Conservation (phyloP, 139 green algal species). For the Chlamydomonas incerta region DNA sequence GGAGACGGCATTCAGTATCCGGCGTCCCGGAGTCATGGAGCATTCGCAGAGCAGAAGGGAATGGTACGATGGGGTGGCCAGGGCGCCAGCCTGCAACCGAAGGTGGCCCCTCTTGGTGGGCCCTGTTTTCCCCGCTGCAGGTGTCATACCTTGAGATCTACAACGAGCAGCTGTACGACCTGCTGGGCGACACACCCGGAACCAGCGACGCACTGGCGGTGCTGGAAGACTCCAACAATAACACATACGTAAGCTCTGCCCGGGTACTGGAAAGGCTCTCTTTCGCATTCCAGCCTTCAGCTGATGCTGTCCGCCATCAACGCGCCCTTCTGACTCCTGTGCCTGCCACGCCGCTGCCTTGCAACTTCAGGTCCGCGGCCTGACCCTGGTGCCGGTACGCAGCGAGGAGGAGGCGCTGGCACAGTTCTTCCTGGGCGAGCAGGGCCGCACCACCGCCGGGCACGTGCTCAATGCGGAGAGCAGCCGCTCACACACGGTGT, state of each 20-base stretch:
- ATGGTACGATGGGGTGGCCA: too few relatives aligned
- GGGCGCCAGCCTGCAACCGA: too few relatives aligned
- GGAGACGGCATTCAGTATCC: too few relatives aligned
- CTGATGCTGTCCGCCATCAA: too few relatives aligned
- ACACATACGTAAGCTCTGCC: constrained; percentile 52
- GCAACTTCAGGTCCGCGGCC: constrained; percentile 62
- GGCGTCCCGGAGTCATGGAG: too few relatives aligned
- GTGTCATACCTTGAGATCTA: constrained; percentile 89
- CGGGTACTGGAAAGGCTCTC: too few relatives aligned
- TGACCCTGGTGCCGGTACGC: constrained; percentile 65
- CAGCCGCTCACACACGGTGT: constrained; percentile 78
- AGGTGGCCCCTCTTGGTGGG: too few relatives aligned
- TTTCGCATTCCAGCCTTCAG: too few relatives aligned
- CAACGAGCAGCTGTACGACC: constrained; percentile 84
- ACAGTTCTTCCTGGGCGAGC: constrained; percentile 79
- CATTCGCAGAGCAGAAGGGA: too few relatives aligned
- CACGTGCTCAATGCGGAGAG: constrained; percentile 76
- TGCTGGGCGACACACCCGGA: constrained; percentile 73
- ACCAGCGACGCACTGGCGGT: constrained; percentile 59
- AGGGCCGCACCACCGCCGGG: constrained; percentile 64
- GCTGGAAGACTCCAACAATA: constrained; percentile 64
- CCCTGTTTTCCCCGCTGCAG: constrained; percentile 6
- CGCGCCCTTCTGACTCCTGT: too few relatives aligned
- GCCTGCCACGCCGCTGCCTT: not conserved
- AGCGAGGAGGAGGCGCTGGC: constrained; percentile 81